Percentiles rank a stretch among this genome's conserved stretches.
phyloP scores from a whole-genome alignment of 1,139 yeast species.

The Meyerozyma carpophila region DNA sequence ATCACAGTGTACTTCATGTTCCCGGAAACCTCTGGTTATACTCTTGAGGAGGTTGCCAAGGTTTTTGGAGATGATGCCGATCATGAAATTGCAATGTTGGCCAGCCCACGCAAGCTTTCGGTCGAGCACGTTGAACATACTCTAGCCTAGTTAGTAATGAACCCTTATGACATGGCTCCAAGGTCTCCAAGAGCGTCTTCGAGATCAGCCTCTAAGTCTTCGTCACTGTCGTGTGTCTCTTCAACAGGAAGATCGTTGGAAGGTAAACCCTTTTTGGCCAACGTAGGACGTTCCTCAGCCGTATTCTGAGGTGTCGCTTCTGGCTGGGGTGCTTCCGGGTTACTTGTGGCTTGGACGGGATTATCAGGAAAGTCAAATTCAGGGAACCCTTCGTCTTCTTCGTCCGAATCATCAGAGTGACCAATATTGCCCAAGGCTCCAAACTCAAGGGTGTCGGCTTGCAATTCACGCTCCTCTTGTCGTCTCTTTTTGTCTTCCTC shows the following conservation, averaged over 20 bases:
- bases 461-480: slow-evolving; percentile 11
- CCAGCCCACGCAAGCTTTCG: neutral
- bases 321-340: neutral
- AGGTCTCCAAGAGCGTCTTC: slow-evolving; percentile 1
- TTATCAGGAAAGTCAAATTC: neutral
- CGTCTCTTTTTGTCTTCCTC: slow-evolving; percentile 5
- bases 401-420: neutral
- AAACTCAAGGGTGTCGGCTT: slow-evolving; percentile 9
- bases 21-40: slow-evolving; percentile 7
- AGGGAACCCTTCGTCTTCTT: neutral
- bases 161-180: neutral
- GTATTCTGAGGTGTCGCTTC: neutral
- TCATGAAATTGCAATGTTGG: neutral
- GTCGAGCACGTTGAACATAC: neutral
- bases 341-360: neutral
- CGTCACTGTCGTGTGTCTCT: neutral
- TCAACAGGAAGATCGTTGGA: neutral
- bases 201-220: neutral
- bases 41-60: slow-evolving; percentile 9
- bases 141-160: neutral
- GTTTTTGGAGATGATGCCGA: slow-evolving; percentile 18
- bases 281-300: neutral
- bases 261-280: neutral
- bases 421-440: slow-evolving; percentile 4
- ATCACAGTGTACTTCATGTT: slow-evolving; percentile 7